phyloP scores from a whole-genome alignment of 2,329 filamentous ascomycete genomes.

The Colletotrichum sp. region DNA sequence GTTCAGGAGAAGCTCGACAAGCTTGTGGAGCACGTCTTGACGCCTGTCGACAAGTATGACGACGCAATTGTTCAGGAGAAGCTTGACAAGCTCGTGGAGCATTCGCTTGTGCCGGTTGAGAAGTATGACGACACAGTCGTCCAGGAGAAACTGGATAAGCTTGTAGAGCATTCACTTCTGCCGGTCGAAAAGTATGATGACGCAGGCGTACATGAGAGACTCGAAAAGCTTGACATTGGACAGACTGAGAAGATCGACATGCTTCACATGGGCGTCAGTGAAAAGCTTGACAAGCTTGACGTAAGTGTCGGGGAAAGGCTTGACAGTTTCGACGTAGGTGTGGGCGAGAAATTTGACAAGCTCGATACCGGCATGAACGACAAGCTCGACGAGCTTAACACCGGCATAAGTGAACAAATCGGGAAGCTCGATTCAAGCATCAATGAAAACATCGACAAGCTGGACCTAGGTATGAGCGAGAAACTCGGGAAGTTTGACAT shows the following conservation, averaged over 20 bases:
- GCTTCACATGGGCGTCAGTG: slow-evolving; percentile 50
- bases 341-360: slow-evolving; percentile 46
- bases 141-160: slow-evolving; percentile 8
- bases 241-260: slow-evolving; percentile 30
- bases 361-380: slow-evolving; percentile 34
- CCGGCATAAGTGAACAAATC: slow-evolving; percentile 49
- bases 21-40: background rate
- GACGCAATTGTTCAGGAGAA: slow-evolving; percentile 30
- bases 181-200: slow-evolving; percentile 26
- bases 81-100: slow-evolving; percentile 57
- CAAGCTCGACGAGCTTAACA: slow-evolving; percentile 42
- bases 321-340: slow-evolving; percentile 47
- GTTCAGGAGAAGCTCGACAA: slow-evolving; percentile 13
- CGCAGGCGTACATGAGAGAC: slow-evolving; percentile 28
- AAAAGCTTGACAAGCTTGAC: slow-evolving; percentile 62
- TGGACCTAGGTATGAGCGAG: slow-evolving; percentile 53
- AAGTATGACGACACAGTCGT: slow-evolving; percentile 10
- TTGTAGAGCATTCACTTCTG: background rate
- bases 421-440: slow-evolving; percentile 40
- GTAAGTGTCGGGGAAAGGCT: slow-evolving; percentile 29
- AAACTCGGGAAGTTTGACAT: slow-evolving; percentile 39
- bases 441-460: slow-evolving; percentile 33
- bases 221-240: slow-evolving; percentile 58
- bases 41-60: slow-evolving; percentile 23
- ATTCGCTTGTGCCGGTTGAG: slow-evolving; percentile 45